Conservation (phyloP, 805 yeast species). For the Metschnikowia orientalis region DNA sequence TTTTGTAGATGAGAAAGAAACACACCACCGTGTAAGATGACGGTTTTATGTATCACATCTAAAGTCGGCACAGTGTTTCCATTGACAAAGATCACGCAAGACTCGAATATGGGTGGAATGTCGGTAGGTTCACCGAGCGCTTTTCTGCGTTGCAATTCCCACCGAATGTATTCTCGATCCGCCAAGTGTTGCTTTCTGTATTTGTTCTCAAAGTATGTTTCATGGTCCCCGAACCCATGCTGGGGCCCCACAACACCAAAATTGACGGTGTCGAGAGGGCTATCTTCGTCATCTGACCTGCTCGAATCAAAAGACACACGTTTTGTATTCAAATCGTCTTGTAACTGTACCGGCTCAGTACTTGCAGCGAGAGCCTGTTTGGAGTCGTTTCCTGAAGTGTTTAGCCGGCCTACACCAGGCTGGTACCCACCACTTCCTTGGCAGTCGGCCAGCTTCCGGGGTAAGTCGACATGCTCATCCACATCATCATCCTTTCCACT, state of each 20-base stretch:
- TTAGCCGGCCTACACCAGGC: too few relatives aligned
- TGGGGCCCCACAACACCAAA: slow-evolving; percentile 30
- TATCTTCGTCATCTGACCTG: too few relatives aligned
- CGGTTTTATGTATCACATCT: slow-evolving; percentile 61
- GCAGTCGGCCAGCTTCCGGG: too few relatives aligned
- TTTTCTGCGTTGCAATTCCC: slow-evolving; percentile 40
- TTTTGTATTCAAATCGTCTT: too few relatives aligned
- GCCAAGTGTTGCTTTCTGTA: slow-evolving; percentile 55
- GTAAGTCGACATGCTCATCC: too few relatives aligned
- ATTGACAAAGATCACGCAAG: slow-evolving; percentile 72
- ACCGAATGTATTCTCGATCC: slow-evolving; percentile 46
- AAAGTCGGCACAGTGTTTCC: slow-evolving; percentile 87
- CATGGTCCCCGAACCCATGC: slow-evolving; percentile 61
- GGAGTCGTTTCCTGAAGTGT: too few relatives aligned
- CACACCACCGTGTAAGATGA: slow-evolving; percentile 75
- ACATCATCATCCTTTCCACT: too few relatives aligned
- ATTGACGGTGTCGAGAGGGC: slow-evolving; percentile 1
- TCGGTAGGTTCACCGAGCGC: slow-evolving; percentile 12
- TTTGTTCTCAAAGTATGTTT: slow-evolving; percentile 60
- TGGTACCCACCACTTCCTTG: too few relatives aligned
- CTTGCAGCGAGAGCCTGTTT: too few relatives aligned
- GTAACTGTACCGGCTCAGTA: too few relatives aligned
- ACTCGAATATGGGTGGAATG: slow-evolving; percentile 46
- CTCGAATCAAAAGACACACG: too few relatives aligned
- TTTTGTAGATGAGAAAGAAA: slow-evolving; percentile 64